Conservation (phyloP, 768 basidiomycete genomes). For the Dendrothele bispora region DNA sequence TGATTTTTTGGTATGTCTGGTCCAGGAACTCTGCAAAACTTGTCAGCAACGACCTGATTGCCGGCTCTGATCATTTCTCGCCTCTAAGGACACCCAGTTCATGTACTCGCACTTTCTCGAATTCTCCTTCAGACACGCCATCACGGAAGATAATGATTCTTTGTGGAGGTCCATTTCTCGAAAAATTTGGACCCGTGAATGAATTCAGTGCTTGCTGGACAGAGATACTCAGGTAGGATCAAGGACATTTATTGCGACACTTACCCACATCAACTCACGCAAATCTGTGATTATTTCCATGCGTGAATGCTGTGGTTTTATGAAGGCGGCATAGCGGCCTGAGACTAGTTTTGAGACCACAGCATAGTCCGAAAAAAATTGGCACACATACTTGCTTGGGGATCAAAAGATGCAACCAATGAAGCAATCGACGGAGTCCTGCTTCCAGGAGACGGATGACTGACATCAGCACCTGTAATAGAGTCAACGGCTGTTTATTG, state of each 20-base stretch:
- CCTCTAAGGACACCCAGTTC: conserved; percentile 21
- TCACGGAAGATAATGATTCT: conserved; percentile 28
- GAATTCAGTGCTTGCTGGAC: neutral
- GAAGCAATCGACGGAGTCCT: conserved; percentile 26
- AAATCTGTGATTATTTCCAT: conserved; percentile 60
- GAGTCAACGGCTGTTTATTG: neutral
- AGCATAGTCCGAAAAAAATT: neutral
- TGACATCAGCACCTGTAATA: conserved; percentile 28
- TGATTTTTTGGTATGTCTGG: conserved; percentile 40
- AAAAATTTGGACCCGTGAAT: neutral
- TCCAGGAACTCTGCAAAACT: conserved; percentile 2
- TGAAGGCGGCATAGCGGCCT: conserved; percentile 52
- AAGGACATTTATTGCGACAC: neutral
- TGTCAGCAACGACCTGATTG: neutral
- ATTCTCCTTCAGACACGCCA: conserved; percentile 34
- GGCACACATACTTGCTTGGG: neutral
- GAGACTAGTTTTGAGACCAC: too few relatives aligned
- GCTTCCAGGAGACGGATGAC: conserved; percentile 23
- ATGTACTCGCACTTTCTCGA: conserved; percentile 16
- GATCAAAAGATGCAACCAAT: conserved; percentile 57
- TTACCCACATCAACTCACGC: conserved; percentile 48
- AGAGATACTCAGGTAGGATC: neutral
- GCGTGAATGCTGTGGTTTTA: conserved; percentile 50
- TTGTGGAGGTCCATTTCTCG: conserved; percentile 1
- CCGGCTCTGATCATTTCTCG: neutral